Evolutionary conservation across 2,329 filamentous ascomycete genomes (phyloP).

Genomic region (Clathrospora elynae): DNA sequence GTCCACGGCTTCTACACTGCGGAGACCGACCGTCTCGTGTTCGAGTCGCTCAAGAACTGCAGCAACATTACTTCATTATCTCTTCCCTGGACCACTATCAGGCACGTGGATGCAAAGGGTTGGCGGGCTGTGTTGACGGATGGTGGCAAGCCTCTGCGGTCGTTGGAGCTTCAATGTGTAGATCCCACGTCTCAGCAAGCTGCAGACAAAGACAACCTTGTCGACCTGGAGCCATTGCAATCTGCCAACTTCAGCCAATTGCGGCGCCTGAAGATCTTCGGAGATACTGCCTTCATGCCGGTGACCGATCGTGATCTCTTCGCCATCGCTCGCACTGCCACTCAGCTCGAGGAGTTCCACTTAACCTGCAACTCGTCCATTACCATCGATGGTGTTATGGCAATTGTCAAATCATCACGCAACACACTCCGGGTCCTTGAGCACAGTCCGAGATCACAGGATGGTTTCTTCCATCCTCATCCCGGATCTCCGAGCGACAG

Average conservation of each 20-base stretch:
- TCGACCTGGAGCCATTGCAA: constrained; percentile 53
- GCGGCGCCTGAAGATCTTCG: constrained; percentile 59
- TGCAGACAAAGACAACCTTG: constrained; percentile 45
- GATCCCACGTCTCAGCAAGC: constrained; percentile 56
- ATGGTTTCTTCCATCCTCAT: constrained; percentile 59
- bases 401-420: constrained; percentile 57
- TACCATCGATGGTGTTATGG: constrained; percentile 59
- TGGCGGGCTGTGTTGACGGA: constrained; percentile 57
- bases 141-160: constrained; percentile 53
- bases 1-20: constrained; percentile 61
- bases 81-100: constrained; percentile 59
- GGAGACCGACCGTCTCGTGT: constrained; percentile 57
- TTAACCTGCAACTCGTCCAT: constrained; percentile 60
- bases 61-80: constrained; percentile 55
- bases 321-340: constrained; percentile 58
- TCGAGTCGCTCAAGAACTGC: constrained; percentile 56
- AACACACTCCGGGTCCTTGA: constrained; percentile 57
- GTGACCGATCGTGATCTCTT: constrained; percentile 57
- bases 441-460: constrained; percentile 59
- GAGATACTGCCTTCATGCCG: constrained; percentile 59
- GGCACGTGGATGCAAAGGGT: constrained; percentile 54
- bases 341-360: constrained; percentile 58
- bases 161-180: constrained; percentile 58
- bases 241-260: constrained; percentile 58
- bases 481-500: constrained; percentile 52